Evolutionary conservation across 768 basidiomycete genomes (phyloP).

Genomic region (Rhodosporidiobolus sp.): DNA sequence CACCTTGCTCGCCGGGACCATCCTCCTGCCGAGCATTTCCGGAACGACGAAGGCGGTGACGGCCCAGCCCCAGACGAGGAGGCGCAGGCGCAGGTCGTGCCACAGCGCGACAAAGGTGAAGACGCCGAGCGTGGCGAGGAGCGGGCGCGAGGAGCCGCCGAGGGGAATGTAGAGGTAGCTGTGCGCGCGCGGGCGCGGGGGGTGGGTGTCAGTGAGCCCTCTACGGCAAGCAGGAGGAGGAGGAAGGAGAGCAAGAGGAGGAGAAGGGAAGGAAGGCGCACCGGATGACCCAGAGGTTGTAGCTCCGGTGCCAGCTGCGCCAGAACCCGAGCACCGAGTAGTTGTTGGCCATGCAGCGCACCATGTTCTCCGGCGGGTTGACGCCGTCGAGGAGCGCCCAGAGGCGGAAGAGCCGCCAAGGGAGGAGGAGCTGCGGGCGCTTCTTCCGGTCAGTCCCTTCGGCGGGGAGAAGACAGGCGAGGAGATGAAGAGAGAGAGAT

Average conservation of each 20-base stretch:
- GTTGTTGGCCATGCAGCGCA: slow-evolving; percentile 97
- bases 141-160: slow-evolving; percentile 63
- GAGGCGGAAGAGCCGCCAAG: slow-evolving; percentile 94
- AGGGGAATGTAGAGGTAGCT: slow-evolving; percentile 95
- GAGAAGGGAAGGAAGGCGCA: slow-evolving; percentile 47
- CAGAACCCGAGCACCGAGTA: slow-evolving; percentile 91
- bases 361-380: slow-evolving; percentile 97
- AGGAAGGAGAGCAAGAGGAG: neutral
- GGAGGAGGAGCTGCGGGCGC: slow-evolving; percentile 70
- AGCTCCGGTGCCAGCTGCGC: slow-evolving; percentile 93
- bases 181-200: neutral
- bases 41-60: slow-evolving; percentile 84
- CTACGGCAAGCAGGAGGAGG: no score
- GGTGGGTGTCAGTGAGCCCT: neutral
- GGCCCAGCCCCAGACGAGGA: slow-evolving; percentile 96
- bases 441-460: neutral
- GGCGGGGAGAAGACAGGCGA: neutral
- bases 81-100: slow-evolving; percentile 85
- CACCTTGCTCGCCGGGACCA: slow-evolving; percentile 67
- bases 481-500: neutral
- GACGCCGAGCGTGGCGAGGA: slow-evolving; percentile 68
- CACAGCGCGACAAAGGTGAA: slow-evolving; percentile 97
- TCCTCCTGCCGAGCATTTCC: slow-evolving; percentile 63
- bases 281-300: slow-evolving; percentile 93
- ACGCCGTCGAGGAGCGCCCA: slow-evolving; percentile 86